These are phyloP conservation scores for Sporothrix luriei DNA, from an alignment of 2,329 filamentous ascomycete species.

Conservation along the genomic window DNA sequence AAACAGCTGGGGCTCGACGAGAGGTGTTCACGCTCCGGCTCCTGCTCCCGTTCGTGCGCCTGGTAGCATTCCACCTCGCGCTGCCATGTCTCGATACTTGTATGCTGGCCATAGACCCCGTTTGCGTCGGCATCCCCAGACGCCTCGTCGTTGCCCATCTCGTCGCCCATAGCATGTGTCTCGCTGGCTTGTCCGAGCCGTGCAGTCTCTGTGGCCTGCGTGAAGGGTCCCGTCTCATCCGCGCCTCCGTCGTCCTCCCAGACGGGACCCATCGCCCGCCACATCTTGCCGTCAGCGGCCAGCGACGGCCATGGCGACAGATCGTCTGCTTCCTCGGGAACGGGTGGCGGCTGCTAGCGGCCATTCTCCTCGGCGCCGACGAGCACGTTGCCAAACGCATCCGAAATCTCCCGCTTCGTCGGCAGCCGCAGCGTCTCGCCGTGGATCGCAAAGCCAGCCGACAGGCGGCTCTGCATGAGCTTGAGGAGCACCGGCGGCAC, in stretches of 20 bases:
- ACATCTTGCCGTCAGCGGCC: not conserved
- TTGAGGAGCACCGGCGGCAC: slow-evolving; percentile 80
- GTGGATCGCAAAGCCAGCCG: slow-evolving; percentile 53
- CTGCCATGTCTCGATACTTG: not conserved
- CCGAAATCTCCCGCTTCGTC: slow-evolving; percentile 55
- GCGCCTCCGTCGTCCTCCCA: slow-evolving; percentile 3
- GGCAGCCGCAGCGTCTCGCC: slow-evolving; percentile 48
- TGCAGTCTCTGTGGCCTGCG: no score
- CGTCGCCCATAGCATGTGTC: not conserved
- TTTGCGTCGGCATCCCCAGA: not conserved
- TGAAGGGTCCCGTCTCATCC: not conserved
- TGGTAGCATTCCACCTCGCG: not conserved
- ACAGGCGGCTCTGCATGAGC: slow-evolving; percentile 82
- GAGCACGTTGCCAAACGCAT: slow-evolving; percentile 60
- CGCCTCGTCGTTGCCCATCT: not conserved
- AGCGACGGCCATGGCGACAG: not conserved
- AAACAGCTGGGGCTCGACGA: slow-evolving; percentile 32
- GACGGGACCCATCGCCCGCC: slow-evolving; percentile 1
- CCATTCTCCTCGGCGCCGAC: slow-evolving; percentile 42
- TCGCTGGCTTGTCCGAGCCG: not conserved
- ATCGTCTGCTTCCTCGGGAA: not conserved
- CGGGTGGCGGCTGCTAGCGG: slow-evolving; percentile 28
- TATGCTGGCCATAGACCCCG: not conserved
- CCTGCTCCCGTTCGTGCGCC: slow-evolving; percentile 11
- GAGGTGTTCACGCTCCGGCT: slow-evolving; percentile 10